Conservation (phyloP, 148 eudicot genomes). For the Chenopodium album region DNA sequence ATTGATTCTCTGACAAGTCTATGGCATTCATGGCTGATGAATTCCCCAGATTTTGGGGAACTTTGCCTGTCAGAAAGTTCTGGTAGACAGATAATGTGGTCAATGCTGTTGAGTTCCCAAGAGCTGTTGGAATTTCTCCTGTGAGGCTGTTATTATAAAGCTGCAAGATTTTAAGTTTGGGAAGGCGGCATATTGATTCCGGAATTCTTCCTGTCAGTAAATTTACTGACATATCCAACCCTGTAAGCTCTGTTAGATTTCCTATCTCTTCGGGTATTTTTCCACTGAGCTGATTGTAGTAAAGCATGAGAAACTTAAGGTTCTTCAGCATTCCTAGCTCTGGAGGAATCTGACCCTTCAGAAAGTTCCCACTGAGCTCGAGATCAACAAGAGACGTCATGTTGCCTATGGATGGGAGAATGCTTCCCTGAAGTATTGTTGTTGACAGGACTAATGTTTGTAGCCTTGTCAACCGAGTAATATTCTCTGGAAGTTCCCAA, state of each 20-base stretch:
- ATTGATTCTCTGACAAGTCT: slow-evolving; percentile 69
- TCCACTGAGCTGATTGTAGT: slow-evolving; percentile 66
- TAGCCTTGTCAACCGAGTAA: slow-evolving; percentile 48
- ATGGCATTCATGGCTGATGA: slow-evolving; percentile 45
- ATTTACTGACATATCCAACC: slow-evolving; percentile 76
- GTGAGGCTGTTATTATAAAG: slow-evolving; percentile 75
- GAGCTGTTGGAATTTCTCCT: slow-evolving; percentile 51
- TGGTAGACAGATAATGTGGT: slow-evolving; percentile 58
- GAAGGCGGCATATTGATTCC: slow-evolving; percentile 53
- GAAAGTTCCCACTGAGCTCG: slow-evolving; percentile 64
- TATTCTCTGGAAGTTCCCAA: slow-evolving; percentile 63
- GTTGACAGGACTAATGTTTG: slow-evolving; percentile 54
- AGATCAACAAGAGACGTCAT: slow-evolving; percentile 82
- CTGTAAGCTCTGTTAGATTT: slow-evolving; percentile 56
- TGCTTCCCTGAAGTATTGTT: slow-evolving; percentile 51
- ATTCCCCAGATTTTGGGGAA: slow-evolving; percentile 66
- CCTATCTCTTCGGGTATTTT: slow-evolving; percentile 73
- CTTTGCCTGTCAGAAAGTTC: slow-evolving; percentile 63
- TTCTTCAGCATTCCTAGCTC: slow-evolving; percentile 65
- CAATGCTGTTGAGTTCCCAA: slow-evolving; percentile 56
- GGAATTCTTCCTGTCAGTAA: slow-evolving; percentile 59
- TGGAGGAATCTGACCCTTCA: slow-evolving; percentile 53
- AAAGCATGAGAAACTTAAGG: slow-evolving; percentile 63
- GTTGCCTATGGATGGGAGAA: slow-evolving; percentile 61
- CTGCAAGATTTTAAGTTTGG: slow-evolving; percentile 58